phyloP scores from a whole-genome alignment of 2,329 filamentous ascomycete species.

The Sarocladium brachiariae region DNA sequence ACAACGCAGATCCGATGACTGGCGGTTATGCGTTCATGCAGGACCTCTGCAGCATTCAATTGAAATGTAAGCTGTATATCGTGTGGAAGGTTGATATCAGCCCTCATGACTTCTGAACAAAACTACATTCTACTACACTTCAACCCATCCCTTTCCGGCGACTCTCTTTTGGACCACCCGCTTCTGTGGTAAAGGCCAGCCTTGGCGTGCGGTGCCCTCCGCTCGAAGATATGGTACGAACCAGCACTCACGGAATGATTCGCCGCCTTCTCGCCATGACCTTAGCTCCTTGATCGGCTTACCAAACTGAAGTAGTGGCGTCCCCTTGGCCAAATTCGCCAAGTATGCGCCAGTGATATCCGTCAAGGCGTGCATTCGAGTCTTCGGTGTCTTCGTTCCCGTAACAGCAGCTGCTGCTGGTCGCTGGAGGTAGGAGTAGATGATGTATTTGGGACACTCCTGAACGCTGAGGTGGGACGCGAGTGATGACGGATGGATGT shows the following conservation, averaged over 20 bases:
- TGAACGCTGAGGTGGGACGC: slow-evolving; percentile 62
- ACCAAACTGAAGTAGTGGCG: slow-evolving; percentile 74
- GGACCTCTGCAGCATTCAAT: too few relatives aligned
- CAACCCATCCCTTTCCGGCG: slow-evolving; percentile 65
- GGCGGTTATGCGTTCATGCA: too few relatives aligned
- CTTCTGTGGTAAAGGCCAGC: slow-evolving; percentile 80
- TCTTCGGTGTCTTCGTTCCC: slow-evolving; percentile 56
- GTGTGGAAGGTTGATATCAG: too few relatives aligned
- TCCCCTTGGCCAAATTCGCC: slow-evolving; percentile 72
- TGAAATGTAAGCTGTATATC: too few relatives aligned
- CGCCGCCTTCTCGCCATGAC: slow-evolving; percentile 30
- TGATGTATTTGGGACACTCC: slow-evolving; percentile 79
- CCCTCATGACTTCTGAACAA: too few relatives aligned
- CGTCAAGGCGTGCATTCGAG: slow-evolving; percentile 82
- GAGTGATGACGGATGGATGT: slow-evolving; percentile 78
- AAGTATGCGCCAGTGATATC: slow-evolving; percentile 71
- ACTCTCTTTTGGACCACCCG: slow-evolving; percentile 78
- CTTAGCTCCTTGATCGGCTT: slow-evolving; percentile 85
- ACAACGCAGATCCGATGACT: too few relatives aligned
- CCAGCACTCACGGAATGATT: slow-evolving; percentile 64
- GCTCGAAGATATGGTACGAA: slow-evolving; percentile 71
- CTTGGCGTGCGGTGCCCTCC: slow-evolving; percentile 54
- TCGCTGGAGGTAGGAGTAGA: slow-evolving; percentile 81
- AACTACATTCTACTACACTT: too few relatives aligned
- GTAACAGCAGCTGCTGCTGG: slow-evolving; percentile 44